These are phyloP conservation scores for Scalesia atractyloides DNA, from an alignment of 129 eudicot genomes.

Conservation along the genomic window DNA sequence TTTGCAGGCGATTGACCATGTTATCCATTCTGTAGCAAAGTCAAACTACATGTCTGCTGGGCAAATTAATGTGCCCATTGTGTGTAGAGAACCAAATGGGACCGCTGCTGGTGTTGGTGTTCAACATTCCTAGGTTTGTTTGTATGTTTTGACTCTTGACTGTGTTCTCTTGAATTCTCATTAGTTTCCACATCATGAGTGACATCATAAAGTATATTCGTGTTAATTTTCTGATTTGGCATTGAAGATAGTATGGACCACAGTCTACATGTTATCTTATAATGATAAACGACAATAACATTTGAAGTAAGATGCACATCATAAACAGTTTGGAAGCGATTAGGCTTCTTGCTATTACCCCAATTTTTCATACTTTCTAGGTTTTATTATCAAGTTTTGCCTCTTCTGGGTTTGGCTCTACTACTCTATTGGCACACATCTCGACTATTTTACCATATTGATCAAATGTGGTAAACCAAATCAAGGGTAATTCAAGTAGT, in stretches of 20 bases:
- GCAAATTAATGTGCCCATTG: constrained; percentile 81
- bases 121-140: constrained; percentile 87
- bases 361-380: too few relatives aligned
- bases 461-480: neutral
- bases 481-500: neutral
- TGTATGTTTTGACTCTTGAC: constrained; percentile 4
- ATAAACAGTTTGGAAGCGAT: neutral
- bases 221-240: neutral
- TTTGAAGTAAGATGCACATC: neutral
- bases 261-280: constrained; percentile 7
- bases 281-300: neutral
- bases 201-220: neutral
- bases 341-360: neutral
- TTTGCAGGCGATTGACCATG: constrained; percentile 94
- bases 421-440: neutral
- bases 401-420: neutral
- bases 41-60: constrained; percentile 99
- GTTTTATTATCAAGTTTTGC: neutral
- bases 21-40: constrained; percentile 93
- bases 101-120: constrained; percentile 99
- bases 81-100: constrained; percentile 97
- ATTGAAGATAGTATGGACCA: too few relatives aligned
- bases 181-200: constrained; percentile 32
- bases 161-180: neutral
- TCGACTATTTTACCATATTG: neutral